These are phyloP conservation scores for Umbelopsis ramanniana DNA, from an alignment of 192 early-diverging fungal genomes.

Conservation along the genomic window DNA sequence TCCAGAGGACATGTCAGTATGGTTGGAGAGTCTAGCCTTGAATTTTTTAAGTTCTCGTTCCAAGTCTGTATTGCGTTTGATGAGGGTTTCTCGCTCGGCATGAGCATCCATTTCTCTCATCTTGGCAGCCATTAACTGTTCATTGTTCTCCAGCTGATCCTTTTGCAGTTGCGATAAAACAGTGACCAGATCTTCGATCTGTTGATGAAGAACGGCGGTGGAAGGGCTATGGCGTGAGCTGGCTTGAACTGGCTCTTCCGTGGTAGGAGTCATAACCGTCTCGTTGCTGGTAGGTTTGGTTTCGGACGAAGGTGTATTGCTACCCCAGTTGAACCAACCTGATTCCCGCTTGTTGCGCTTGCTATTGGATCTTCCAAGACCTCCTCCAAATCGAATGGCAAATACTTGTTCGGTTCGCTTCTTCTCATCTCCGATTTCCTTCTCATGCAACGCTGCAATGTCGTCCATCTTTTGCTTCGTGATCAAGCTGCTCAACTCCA, in stretches of 20 bases:
- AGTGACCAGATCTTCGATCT: slow-evolving; percentile 67
- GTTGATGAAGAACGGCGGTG: slow-evolving; percentile 60
- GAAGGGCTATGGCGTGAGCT: slow-evolving; percentile 40
- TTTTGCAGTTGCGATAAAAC: slow-evolving; percentile 69
- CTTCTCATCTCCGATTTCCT: slow-evolving; percentile 59
- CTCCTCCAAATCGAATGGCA: slow-evolving; percentile 50
- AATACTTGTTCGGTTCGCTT: slow-evolving; percentile 51
- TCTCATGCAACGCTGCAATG: slow-evolving; percentile 61
- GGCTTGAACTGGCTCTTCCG: slow-evolving; percentile 28
- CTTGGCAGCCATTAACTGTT: slow-evolving; percentile 59
- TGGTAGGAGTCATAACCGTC: slow-evolving; percentile 5
- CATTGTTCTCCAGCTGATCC: slow-evolving; percentile 69
- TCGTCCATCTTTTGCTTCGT: slow-evolving; percentile 73
- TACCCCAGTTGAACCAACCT: slow-evolving; percentile 35
- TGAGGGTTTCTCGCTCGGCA: slow-evolving; percentile 56
- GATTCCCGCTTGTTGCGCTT: slow-evolving; percentile 34
- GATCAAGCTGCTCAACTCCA: slow-evolving; percentile 69
- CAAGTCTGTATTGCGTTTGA: slow-evolving; percentile 43
- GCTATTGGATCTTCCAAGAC: slow-evolving; percentile 20
- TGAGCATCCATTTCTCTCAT: slow-evolving; percentile 52
- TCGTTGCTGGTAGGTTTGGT: background rate
- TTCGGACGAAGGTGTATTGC: background rate
- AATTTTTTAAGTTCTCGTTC: slow-evolving; percentile 54
- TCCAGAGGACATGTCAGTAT: slow-evolving; percentile 2
- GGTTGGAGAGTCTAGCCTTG: slow-evolving; percentile 37